Evolutionary conservation across 352 stramenopile species (phyloP), one percentile per base, ranked within the genome.

Genomic region (Pythium diclinum): DNA sequence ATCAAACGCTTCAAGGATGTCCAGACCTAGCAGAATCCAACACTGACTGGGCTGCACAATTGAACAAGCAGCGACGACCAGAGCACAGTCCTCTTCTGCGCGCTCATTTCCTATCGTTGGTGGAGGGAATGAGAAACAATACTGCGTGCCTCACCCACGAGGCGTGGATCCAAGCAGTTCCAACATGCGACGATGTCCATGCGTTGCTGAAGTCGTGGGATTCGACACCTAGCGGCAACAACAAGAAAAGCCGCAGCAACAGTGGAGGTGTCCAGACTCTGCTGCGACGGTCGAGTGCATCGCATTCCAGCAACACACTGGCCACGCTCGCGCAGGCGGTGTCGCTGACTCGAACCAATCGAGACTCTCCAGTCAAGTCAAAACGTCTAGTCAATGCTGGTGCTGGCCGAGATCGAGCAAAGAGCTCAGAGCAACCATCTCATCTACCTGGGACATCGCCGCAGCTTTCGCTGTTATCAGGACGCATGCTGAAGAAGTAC

Each of bases 401-500:
- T 16, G 1, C 23, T n/a, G 16, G 6, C 23, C 59, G 49, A 42
- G 49, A 64, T 38, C 38, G 59, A 3, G 57, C 59, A 0, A 55
- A 53, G 36, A 59, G 48, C 25, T 33, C 59, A 1, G 59, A 65
- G 14, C 32, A 54, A 2, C 49, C 59, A 1, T 17, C 13, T 0
- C 6, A 13, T 1, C 17, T 3, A 17, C 13, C 1, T 11, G 42
- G 21, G n/a, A 46, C 36, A n/a, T 46, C 53, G 1, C 61, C 61
- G 19, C 32, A 32, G 17, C 32, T 89, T 21, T 75, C 74, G n/a
- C 61, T 89, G 3, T 59, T 89, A n/a, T 78, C 76, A 3, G 72
- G 67, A 25, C 74, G 71, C 7, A 75, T 87, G 73, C 64, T 46
- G 19, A 83, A 83, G 53, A 89, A 85, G 48, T 86, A 64, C 23